Evolutionary conservation across 441 rosid genomes (phyloP).

Genomic region (Erysimum cheiri): DNA sequence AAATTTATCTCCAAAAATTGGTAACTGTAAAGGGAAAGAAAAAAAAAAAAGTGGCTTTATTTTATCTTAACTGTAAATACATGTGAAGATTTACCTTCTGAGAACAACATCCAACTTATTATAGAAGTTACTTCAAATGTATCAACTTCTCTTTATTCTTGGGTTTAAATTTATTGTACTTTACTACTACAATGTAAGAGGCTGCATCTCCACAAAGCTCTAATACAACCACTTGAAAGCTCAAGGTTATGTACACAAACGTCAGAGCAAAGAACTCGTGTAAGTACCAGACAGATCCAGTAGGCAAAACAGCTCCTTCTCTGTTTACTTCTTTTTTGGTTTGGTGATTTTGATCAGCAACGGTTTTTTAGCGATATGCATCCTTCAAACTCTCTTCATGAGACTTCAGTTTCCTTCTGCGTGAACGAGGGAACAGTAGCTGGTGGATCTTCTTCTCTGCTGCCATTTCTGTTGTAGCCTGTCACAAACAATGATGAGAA

Average conservation of each 20-base stretch:
- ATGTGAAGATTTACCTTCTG: conserved; percentile 7
- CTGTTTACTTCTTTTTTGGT: conserved; percentile 21
- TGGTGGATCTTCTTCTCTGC: conserved; percentile 91
- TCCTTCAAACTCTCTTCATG: conserved; percentile 53
- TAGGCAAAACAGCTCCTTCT: conserved; percentile 31
- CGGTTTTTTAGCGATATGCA: conserved; percentile 33
- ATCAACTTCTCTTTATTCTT: conserved; percentile 41
- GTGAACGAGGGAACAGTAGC: conserved; percentile 77
- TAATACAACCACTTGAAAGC: conserved; percentile 32
- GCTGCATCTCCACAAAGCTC: conserved; percentile 34
- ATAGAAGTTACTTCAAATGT: conserved; percentile 36
- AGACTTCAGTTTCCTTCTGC: conserved; percentile 69
- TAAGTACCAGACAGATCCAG: conserved; percentile 34
- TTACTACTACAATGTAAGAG: conserved; percentile 32
- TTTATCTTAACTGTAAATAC: conserved; percentile 30
- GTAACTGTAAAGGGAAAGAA: not conserved
- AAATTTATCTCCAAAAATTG: not conserved
- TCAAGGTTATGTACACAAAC: conserved; percentile 43
- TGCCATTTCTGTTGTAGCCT: conserved; percentile 73
- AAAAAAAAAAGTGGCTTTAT: conserved; percentile 21
- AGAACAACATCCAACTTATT: conserved; percentile 7
- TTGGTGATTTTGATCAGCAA: conserved; percentile 8
- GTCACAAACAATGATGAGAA: conserved; percentile 37
- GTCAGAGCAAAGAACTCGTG: conserved; percentile 37
- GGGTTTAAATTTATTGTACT: conserved; percentile 20